Percentiles rank a stretch among this genome's conserved stretches.
Conservation (phyloP, 305 asterid species). For the Fraxinus albicans region DNA sequence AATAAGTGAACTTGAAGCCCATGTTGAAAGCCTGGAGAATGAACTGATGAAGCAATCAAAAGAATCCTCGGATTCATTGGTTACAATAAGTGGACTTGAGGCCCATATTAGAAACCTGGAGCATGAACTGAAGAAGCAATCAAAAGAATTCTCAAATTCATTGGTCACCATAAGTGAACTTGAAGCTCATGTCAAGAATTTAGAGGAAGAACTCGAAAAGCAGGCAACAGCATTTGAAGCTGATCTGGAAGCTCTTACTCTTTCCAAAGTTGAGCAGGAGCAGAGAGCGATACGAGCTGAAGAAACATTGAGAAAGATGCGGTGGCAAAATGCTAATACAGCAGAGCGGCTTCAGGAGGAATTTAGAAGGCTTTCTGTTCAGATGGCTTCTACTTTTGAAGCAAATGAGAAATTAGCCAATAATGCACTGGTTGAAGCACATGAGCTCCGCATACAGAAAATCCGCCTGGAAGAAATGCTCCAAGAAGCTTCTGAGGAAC, state of each 20-base stretch:
- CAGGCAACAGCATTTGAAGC: conserved; percentile 73
- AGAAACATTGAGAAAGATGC: conserved; percentile 72
- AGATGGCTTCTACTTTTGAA: conserved; percentile 80
- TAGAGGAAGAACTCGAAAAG: conserved; percentile 85
- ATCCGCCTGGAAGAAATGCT: conserved; percentile 57
- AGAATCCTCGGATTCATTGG: conserved; percentile 27
- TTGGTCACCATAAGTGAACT: conserved; percentile 43
- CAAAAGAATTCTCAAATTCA: conserved; percentile 40
- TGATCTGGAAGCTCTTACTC: conserved; percentile 61
- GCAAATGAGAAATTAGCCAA: conserved; percentile 80
- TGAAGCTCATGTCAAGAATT: conserved; percentile 54
- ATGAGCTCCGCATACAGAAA: conserved; percentile 64
- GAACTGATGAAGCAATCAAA: conserved; percentile 43
- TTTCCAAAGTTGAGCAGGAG: conserved; percentile 79
- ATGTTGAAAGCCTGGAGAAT: conserved; percentile 21
- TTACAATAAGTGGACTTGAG: conserved; percentile 59
- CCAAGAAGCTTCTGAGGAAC: conserved; percentile 51
- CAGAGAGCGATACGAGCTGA: conserved; percentile 89
- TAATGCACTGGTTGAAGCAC: conserved; percentile 82
- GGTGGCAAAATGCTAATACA: conserved; percentile 71
- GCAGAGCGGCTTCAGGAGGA: conserved; percentile 92
- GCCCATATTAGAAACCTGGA: conserved; percentile 65
- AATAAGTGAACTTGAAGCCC: conserved; percentile 22
- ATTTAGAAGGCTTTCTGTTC: conserved; percentile 68
- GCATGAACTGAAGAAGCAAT: conserved; percentile 36